These are phyloP conservation scores for Vinca minor DNA, from an alignment of 257 asterid species.

Conservation along the genomic window DNA sequence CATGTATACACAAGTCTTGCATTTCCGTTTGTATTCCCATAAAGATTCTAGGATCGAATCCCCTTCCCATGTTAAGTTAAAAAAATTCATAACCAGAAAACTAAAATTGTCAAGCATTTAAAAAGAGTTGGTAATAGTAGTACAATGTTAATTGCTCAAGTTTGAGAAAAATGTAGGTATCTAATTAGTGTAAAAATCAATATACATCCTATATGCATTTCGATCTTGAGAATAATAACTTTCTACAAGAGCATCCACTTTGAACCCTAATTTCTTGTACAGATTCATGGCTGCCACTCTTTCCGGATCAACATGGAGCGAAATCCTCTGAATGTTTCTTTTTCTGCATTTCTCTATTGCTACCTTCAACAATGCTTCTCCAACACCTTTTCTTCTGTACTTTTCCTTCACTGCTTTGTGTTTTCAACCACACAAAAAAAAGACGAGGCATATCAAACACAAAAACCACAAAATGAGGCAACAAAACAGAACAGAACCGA, in stretches of 20 bases:
- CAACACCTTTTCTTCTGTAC: conserved; percentile 54
- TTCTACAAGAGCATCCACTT: conserved; percentile 57
- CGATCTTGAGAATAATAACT: conserved; percentile 67
- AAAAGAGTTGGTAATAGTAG: no score
- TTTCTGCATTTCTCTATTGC: conserved; percentile 64
- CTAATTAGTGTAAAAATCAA: conserved; percentile 45
- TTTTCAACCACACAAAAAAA: neutral
- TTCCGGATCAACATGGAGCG: conserved; percentile 81
- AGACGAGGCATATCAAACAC: no score
- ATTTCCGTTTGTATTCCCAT: no score
- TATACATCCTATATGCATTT: conserved; percentile 78
- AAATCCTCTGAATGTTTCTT: conserved; percentile 55
- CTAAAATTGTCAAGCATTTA: no score
- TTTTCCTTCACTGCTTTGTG: conserved; percentile 55
- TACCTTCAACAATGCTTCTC: conserved; percentile 68
- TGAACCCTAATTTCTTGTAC: conserved; percentile 69
- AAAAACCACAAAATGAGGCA: neutral
- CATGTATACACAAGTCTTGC: no score
- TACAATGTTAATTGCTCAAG: no score
- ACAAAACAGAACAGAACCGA: no score
- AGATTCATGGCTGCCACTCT: conserved; percentile 64
- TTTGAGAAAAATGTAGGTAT: no score
- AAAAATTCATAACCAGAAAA: no score
- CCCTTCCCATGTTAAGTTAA: no score
- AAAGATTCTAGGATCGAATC: no score